These are phyloP conservation scores for Suillus fuscotomentosus DNA, from an alignment of 768 basidiomycete genomes.

Conservation along the genomic window DNA sequence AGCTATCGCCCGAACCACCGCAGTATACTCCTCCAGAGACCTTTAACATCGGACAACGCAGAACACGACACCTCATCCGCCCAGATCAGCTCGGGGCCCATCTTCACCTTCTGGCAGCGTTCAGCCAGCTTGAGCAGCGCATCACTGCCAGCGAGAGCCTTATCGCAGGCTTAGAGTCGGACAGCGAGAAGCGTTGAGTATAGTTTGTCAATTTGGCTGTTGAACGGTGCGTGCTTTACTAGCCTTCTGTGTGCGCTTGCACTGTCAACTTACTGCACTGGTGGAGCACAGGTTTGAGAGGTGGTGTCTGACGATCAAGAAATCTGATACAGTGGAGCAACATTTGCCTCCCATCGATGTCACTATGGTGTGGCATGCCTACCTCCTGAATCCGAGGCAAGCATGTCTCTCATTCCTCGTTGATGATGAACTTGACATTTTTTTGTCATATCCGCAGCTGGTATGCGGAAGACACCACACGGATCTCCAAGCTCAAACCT, in stretches of 20 bases:
- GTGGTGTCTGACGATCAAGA: conserved; percentile 25
- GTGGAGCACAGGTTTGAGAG: conserved; percentile 29
- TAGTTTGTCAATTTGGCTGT: conserved; percentile 39
- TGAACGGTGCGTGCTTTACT: conserved; percentile 26
- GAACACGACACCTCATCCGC: conserved; percentile 15
- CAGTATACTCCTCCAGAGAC: conserved; percentile 15
- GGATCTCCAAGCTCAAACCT: neutral
- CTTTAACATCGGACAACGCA: conserved; percentile 11
- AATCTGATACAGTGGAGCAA: conserved; percentile 3
- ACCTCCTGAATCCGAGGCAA: conserved; percentile 38
- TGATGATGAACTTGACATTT: neutral
- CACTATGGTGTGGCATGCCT: conserved; percentile 40
- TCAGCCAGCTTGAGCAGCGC: conserved; percentile 19
- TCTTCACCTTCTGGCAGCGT: conserved; percentile 26
- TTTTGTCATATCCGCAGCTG: conserved; percentile 13
- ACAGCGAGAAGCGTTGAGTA: conserved; percentile 29
- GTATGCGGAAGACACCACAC: conserved; percentile 22
- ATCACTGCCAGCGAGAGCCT: conserved; percentile 17
- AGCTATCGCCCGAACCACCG: conserved; percentile 7
- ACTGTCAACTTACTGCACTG: neutral
- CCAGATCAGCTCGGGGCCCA: conserved; percentile 31
- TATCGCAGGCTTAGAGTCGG: conserved; percentile 20
- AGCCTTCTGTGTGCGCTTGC: neutral
- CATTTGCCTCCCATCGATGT: conserved; percentile 36
- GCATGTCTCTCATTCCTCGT: neutral